phyloP scores from a whole-genome alignment of 495 filamentous ascomycete species.

The Chaetomidium leptoderma region DNA sequence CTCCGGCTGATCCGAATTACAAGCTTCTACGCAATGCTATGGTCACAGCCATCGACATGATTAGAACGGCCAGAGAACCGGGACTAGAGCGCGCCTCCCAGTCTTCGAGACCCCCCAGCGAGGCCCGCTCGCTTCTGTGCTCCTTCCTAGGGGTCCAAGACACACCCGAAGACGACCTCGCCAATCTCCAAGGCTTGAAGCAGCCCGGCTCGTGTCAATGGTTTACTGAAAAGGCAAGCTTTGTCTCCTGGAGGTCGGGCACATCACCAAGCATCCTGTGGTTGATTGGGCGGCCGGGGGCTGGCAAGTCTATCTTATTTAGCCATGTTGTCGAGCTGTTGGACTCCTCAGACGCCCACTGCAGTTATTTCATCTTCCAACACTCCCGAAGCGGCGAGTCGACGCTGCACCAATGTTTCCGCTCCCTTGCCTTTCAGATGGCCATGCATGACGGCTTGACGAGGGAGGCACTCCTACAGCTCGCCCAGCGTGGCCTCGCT shows the following conservation, averaged over 20 bases:
- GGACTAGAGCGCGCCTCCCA: not conserved
- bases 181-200: constrained; percentile 13
- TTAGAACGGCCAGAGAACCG: not conserved
- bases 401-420: constrained; percentile 16
- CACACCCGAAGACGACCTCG: constrained; percentile 19
- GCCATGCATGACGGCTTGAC: constrained; percentile 18
- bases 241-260: constrained; percentile 20
- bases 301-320: constrained; percentile 31
- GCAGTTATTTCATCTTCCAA: constrained; percentile 33
- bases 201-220: constrained; percentile 28
- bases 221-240: constrained; percentile 19
- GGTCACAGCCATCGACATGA: constrained; percentile 25
- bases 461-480: constrained; percentile 7
- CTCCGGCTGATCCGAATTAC: constrained; percentile 28
- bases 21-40: constrained; percentile 31
- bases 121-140: not conserved
- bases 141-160: constrained; percentile 7
- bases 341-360: not conserved
- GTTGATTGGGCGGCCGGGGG: constrained; percentile 26
- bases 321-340: constrained; percentile 28
- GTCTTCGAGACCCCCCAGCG: not conserved
- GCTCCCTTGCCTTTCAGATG: constrained; percentile 32
- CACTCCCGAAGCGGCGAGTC: constrained; percentile 2
- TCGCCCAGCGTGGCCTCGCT: not conserved
- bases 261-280: constrained; percentile 21